phyloP scores from a whole-genome alignment of 345 rosid species.

The Euphorbia lathyris region DNA sequence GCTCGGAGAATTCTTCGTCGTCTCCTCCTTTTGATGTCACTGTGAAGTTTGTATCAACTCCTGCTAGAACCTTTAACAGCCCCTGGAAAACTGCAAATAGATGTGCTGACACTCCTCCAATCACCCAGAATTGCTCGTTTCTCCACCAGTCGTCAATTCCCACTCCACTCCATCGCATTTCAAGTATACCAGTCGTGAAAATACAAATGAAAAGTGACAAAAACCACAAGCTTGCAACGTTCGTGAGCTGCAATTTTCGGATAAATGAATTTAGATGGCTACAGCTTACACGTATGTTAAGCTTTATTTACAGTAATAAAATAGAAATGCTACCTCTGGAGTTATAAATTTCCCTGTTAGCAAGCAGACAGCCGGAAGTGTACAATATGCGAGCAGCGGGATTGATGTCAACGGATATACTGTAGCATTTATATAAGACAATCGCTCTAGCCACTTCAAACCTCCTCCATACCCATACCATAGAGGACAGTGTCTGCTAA shows the following conservation, averaged over 20 bases:
- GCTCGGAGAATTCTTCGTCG: slow-evolving; percentile 48
- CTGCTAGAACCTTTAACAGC: slow-evolving; percentile 56
- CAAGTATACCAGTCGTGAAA: slow-evolving; percentile 56
- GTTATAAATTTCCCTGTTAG: slow-evolving; percentile 66
- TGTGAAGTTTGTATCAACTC: slow-evolving; percentile 57
- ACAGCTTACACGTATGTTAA: neutral
- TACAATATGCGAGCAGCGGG: slow-evolving; percentile 59
- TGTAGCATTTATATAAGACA: slow-evolving; percentile 61
- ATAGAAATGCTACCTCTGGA: slow-evolving; percentile 43
- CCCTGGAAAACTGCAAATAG: slow-evolving; percentile 68
- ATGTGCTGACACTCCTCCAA: slow-evolving; percentile 65
- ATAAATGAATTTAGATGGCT: neutral
- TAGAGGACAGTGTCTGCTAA: slow-evolving; percentile 69
- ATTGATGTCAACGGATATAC: slow-evolving; percentile 65
- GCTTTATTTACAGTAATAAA: neutral
- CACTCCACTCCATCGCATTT: slow-evolving; percentile 69
- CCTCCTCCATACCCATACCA: slow-evolving; percentile 80
- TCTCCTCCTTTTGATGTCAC: slow-evolving; percentile 64
- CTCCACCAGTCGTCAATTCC: slow-evolving; percentile 82
- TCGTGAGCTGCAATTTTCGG: slow-evolving; percentile 44
- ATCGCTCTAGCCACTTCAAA: slow-evolving; percentile 57
- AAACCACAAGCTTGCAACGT: slow-evolving; percentile 54
- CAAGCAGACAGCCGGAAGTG: slow-evolving; percentile 67
- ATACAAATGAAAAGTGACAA: slow-evolving; percentile 61
- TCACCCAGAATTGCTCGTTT: slow-evolving; percentile 75